A percentile compares a stretch with the other conserved stretches of the same genome.
phyloP scores from a whole-genome alignment of 225 moss, liverwort and hornwort genomes.

The Sphagnum tenellum region DNA sequence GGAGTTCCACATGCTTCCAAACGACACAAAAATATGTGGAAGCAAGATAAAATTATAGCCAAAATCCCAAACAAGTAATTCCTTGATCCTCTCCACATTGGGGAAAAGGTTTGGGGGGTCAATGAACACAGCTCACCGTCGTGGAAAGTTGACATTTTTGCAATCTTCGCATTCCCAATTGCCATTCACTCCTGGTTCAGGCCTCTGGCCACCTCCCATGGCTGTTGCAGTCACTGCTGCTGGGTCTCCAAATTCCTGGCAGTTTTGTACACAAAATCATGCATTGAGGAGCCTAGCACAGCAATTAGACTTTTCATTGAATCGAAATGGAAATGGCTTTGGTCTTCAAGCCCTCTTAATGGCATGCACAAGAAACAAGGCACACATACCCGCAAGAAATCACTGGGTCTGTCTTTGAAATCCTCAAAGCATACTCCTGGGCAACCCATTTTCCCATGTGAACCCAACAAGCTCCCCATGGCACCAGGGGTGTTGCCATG shows the following conservation, averaged over 20 bases:
- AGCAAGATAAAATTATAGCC: too few species aligned
- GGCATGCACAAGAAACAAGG: too few species aligned
- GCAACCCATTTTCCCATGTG: slow-evolving; percentile 57
- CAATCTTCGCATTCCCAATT: slow-evolving; percentile 99
- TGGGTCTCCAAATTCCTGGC: slow-evolving; percentile 98
- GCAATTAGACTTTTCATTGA: too few species aligned
- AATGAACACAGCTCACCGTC: slow-evolving; percentile 48
- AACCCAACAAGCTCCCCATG: slow-evolving; percentile 46
- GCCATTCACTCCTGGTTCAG: slow-evolving; percentile 89
- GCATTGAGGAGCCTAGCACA: too few species aligned
- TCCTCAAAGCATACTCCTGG: slow-evolving; percentile 83
- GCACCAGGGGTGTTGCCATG: slow-evolving; percentile 19
- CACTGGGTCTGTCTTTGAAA: slow-evolving; percentile 96
- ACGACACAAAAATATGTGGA: too few species aligned
- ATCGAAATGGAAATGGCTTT: too few species aligned
- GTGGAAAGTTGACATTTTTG: slow-evolving; percentile 96
- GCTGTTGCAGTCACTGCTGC: slow-evolving; percentile 99
- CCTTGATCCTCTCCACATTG: too few species aligned
- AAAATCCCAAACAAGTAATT: too few species aligned
- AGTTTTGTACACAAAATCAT: too few species aligned
- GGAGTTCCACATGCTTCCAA: too few species aligned
- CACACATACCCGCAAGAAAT: slow-evolving; percentile 75
- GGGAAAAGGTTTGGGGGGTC: too few species aligned
- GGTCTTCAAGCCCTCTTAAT: too few species aligned
- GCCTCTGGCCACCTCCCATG: slow-evolving; percentile 97